phyloP scores from a whole-genome alignment of 1,139 yeast species.

The Suhomyces yuchorum region DNA sequence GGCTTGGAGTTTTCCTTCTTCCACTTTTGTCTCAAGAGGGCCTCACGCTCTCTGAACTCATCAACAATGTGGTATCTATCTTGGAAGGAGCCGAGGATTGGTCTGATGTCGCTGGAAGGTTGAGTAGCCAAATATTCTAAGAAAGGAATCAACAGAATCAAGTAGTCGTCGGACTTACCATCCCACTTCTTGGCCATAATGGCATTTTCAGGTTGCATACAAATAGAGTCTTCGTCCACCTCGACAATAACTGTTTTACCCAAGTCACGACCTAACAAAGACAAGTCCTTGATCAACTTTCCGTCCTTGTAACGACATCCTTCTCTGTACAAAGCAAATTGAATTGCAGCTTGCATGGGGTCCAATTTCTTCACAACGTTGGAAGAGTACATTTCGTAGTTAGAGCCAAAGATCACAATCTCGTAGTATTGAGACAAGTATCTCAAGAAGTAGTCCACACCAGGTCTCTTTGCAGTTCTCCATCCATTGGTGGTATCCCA shows the following conservation, averaged over 20 bases:
- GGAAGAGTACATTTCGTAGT: conserved; percentile 85
- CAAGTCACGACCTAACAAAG: conserved; percentile 87
- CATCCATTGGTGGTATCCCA: conserved; percentile 95
- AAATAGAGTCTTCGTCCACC: conserved; percentile 68
- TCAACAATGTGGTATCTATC: conserved; percentile 62
- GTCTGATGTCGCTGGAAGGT: conserved; percentile 87
- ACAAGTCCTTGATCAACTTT: conserved; percentile 79
- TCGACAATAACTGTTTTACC: conserved; percentile 80
- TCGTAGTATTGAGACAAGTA: conserved; percentile 95
- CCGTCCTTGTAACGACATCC: conserved; percentile 92
- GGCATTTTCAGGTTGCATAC: conserved; percentile 91
- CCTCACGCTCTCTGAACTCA: conserved; percentile 81
- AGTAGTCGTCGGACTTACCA: conserved; percentile 78
- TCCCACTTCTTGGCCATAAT: conserved; percentile 83
- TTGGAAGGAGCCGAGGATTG: conserved; percentile 71
- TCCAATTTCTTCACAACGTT: conserved; percentile 84
- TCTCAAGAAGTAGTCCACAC: conserved; percentile 93
- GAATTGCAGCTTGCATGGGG: conserved; percentile 86
- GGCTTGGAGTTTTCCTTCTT: conserved; percentile 61
- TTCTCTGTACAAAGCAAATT: conserved; percentile 87
- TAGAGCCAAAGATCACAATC: conserved; percentile 84
- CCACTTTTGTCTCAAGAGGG: conserved; percentile 66
- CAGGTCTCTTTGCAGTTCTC: conserved; percentile 99
- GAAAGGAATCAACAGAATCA: conserved; percentile 83
- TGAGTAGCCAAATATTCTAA: conserved; percentile 94